A percentile compares a stretch with the other conserved stretches of the same genome.
These are phyloP conservation scores for Bipolaris zeicola DNA, from an alignment of 2,329 filamentous ascomycete species.

Conservation along the genomic window DNA sequence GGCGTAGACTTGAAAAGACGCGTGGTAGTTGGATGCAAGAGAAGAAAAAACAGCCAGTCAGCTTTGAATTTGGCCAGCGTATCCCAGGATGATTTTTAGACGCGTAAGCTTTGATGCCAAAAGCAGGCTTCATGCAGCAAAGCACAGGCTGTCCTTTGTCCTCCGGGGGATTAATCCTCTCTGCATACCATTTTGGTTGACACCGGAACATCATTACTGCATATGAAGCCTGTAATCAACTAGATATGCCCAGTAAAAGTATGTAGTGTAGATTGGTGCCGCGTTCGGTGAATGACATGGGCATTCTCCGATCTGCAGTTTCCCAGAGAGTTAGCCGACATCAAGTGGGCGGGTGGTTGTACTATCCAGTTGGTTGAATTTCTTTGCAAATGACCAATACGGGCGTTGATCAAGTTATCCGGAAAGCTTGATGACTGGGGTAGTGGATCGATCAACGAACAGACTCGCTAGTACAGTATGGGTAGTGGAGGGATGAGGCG, in stretches of 20 bases:
- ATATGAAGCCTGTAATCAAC: conserved; percentile 6
- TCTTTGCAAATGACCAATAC: background rate
- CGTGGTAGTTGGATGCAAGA: too few relatives aligned
- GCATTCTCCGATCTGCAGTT: conserved; percentile 3
- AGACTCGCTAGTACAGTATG: conserved; percentile 8
- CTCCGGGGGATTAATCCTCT: background rate
- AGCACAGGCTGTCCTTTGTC: background rate
- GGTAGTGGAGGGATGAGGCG: conserved; percentile 17
- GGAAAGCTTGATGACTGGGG: background rate
- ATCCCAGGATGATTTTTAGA: conserved; percentile 3
- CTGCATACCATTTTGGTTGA: conserved; percentile 14
- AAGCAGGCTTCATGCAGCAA: conserved; percentile 30
- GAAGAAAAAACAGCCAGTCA: conserved; percentile 1
- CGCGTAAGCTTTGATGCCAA: conserved; percentile 37
- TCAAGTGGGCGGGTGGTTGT: background rate
- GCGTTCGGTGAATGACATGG: conserved; percentile 3
- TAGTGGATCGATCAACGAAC: conserved; percentile 13
- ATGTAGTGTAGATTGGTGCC: conserved; percentile 5
- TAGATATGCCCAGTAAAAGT: background rate
- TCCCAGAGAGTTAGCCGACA: background rate
- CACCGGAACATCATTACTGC: conserved; percentile 14
- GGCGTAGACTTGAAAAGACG: too few relatives aligned
- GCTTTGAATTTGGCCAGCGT: background rate
- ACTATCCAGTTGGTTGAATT: background rate
- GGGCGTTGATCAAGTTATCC: background rate